Conservation (phyloP, 2,329 filamentous ascomycete genomes). For the Cladosporium velox region DNA sequence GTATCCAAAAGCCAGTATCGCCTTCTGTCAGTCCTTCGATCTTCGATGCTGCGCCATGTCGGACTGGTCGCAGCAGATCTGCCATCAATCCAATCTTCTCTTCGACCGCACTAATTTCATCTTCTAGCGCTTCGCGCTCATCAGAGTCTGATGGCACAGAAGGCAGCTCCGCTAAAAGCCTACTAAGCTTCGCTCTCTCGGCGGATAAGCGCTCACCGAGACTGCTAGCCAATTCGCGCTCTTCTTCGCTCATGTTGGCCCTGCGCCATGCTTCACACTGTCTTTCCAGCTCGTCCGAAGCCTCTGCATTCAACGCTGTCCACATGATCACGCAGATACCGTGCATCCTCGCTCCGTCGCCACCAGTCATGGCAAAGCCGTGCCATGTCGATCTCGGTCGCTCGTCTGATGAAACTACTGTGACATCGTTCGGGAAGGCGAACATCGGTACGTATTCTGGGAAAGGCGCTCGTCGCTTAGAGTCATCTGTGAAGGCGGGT, state of each 20-base stretch:
- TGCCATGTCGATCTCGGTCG: slow-evolving; percentile 97
- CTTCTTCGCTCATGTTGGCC: slow-evolving; percentile 81
- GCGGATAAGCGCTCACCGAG: slow-evolving; percentile 82
- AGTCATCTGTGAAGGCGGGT: slow-evolving; percentile 76
- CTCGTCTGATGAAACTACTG: slow-evolving; percentile 93
- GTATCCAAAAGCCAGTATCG: slow-evolving; percentile 94
- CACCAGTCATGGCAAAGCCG: slow-evolving; percentile 95
- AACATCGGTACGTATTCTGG: slow-evolving; percentile 99
- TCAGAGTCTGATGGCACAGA: slow-evolving; percentile 76
- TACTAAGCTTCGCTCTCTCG: slow-evolving; percentile 87
- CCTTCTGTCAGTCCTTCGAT: slow-evolving; percentile 95
- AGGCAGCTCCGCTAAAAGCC: slow-evolving; percentile 80
- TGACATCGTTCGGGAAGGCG: slow-evolving; percentile 96
- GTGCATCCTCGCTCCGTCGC: slow-evolving; percentile 88
- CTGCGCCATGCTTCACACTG: slow-evolving; percentile 55
- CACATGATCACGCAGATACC: slow-evolving; percentile 90
- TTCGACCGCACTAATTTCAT: slow-evolving; percentile 92
- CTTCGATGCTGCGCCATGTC: slow-evolving; percentile 92
- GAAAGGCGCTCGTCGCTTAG: slow-evolving; percentile 78
- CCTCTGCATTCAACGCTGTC: slow-evolving; percentile 79
- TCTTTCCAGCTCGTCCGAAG: slow-evolving; percentile 79
- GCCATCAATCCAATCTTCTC: slow-evolving; percentile 98
- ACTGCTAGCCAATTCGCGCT: slow-evolving; percentile 88
- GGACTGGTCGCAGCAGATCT: slow-evolving; percentile 85
- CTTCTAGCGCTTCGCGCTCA: slow-evolving; percentile 81